Conservation (phyloP, 73 alveolate genomes). For the Uronychia binucleata region DNA sequence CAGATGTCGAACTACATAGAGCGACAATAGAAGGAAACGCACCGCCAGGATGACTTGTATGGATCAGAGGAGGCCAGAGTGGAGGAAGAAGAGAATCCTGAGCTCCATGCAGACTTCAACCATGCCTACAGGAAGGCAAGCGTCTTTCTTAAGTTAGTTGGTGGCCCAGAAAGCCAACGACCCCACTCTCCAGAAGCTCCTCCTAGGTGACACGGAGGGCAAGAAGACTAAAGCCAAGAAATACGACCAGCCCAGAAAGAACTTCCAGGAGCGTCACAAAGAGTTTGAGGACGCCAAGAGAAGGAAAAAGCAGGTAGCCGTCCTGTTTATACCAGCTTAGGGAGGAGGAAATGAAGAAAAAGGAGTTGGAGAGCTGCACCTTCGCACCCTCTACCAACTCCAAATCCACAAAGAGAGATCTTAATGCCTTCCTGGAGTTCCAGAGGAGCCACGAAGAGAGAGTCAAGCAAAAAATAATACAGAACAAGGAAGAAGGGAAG, state of each 20-base stretch:
- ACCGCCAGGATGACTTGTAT: background rate
- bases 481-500: too few relatives aligned
- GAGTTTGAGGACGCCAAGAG: background rate
- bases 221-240: background rate
- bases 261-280: background rate
- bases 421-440: background rate
- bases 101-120: background rate
- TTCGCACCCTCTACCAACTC: background rate
- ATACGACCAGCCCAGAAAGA: background rate
- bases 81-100: background rate
- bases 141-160: background rate
- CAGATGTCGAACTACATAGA: background rate
- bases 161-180: background rate
- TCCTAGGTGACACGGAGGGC: background rate
- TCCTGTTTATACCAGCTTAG: background rate
- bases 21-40: background rate
- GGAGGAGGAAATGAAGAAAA: background rate
- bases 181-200: background rate
- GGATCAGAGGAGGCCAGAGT: too few relatives aligned
- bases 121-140: background rate
- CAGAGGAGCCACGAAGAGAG: background rate
- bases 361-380: background rate
- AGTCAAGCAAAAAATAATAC: background rate
- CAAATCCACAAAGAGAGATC: background rate
- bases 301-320: background rate